Base-by-base conservation (phyloP, 306 rosid species). In the Neltuma alba region DNA sequence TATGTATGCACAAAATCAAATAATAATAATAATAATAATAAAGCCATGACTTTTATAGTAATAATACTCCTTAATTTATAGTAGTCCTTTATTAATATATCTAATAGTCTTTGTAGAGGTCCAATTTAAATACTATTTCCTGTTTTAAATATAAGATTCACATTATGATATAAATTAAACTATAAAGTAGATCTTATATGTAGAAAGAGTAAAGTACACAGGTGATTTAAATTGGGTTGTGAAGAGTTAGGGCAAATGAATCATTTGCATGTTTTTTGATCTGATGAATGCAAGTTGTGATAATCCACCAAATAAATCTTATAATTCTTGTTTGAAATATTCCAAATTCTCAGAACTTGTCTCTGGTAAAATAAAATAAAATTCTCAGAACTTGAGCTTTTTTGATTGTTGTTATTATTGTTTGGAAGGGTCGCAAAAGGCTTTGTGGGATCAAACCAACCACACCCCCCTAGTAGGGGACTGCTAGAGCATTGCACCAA, bases 211-310 rank as follows among this genome's bases (percentile, higher is more conserved):
- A 48, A 2, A 44, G 50, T 9, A 12, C 7, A 3, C 16, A 9
- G 25, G 64, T 57, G 64, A 57, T 48, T 57, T 57, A 25, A 13
- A 36, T 61, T 25, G 67, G n/a, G 21, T 14, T 27, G 21, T 28
- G 40, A 36, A 64, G 66, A 65, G 14, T 23, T 63, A 1, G 23
- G 31, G 69, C 10, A 54, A 74, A 72, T 54, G 62, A 28, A 67
- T 42, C 25, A 28, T 27, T 40, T 71, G 38, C 37, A 50, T 67
- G 75, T 23, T 58, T 45, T 69, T 15, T 70, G 57, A 68, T 21
- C 13, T 41, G 50, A 16, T 36, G 81, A 41, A 54, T 54, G 9
- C 37, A 42, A 33, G 78, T 70, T 48, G 64, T 77, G 75, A 76
- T 71, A 40, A 47, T 62, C 27, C 41, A 16, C 12, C 40, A 41